These are phyloP conservation scores for Prunus mume DNA, from an alignment of 306 rosid species.

Conservation along the genomic window DNA sequence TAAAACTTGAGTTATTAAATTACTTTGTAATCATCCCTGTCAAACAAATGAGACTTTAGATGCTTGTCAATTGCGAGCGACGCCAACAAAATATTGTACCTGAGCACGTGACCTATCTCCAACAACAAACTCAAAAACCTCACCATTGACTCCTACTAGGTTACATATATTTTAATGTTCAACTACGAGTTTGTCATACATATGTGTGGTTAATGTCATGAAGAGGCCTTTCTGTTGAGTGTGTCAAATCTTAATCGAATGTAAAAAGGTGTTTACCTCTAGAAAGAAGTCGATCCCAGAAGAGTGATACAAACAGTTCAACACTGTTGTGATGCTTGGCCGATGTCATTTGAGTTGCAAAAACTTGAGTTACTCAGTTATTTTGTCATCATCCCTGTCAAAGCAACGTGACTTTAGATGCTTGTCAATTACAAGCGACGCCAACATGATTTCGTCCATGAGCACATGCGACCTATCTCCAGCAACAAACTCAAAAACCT, in stretches of 20 bases:
- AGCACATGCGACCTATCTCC: conserved; percentile 33
- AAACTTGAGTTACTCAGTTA: background rate
- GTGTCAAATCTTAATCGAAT: too few species aligned
- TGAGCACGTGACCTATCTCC: conserved; percentile 30
- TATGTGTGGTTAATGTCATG: too few species aligned
- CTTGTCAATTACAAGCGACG: conserved; percentile 25
- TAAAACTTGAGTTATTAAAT: background rate
- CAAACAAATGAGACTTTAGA: conserved; percentile 24
- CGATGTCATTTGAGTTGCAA: background rate
- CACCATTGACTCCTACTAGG: conserved; percentile 35
- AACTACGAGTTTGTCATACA: too few species aligned
- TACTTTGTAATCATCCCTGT: conserved; percentile 9
- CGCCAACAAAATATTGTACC: conserved; percentile 18
- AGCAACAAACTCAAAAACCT: conserved; percentile 36
- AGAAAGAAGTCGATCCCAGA: background rate
- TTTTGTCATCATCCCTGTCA: conserved; percentile 11
- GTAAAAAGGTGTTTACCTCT: background rate
- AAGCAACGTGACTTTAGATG: conserved; percentile 31
- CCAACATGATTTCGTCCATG: conserved; percentile 23
- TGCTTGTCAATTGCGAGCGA: conserved; percentile 32
- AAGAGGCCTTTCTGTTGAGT: too few species aligned
- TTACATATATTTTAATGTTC: conserved; percentile 9
- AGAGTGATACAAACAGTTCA: background rate
- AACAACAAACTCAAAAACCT: conserved; percentile 36
- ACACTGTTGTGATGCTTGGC: background rate